Evolutionary conservation across 2,329 filamentous ascomycete species (phyloP), one percentile per base, ranked within the genome.

Genomic region (Neofusicoccum sp.): DNA sequence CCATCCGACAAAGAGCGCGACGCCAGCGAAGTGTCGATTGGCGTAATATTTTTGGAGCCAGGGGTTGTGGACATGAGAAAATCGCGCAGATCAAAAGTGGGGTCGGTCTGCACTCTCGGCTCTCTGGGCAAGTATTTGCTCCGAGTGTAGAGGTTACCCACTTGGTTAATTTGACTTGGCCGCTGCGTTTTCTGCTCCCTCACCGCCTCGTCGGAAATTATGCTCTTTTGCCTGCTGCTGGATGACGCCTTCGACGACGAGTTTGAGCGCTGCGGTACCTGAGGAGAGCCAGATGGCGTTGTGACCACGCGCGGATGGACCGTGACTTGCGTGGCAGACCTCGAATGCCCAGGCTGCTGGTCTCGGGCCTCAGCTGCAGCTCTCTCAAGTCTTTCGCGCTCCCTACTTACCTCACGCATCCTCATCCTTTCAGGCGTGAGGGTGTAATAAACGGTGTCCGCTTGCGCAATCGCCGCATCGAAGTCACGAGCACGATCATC

Each of bases 61-160:
- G 67, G 93, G 1, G 91, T 91, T 31, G 91, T 96, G 0, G 89
- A 90, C 62, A 91, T 88, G 68, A 96, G 91, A 71, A 96, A 97
- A 62, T 96, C 89, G 24, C 91, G 90, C 76, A 97, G 91, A 68
- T 96, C 93, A 47, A 86, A 82, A 7, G 89, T 85, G 0, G 91
- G 91, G 63, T 93, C 89, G 4, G 82, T 80, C 8, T 86, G 82
- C 7, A 89, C 80, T 63, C 89, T 84, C 1, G 91, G 87, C 65
- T 96, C 92, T 64, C 92, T 84, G 26, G 91, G 59, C 36, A 61
- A n/a, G n/a, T 49, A 41, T 43, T 56, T 61, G 20, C 28, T 45
- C 14, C 59, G 48, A n/a, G 48, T 56, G 41, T 56, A 61, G 28
- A 54, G 12, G n/a, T 61, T 61, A 24, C 40, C 45, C 3, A 28